phyloP scores from a whole-genome alignment of 2,329 filamentous ascomycete genomes.

The Acephala macrosclerotiorum region DNA sequence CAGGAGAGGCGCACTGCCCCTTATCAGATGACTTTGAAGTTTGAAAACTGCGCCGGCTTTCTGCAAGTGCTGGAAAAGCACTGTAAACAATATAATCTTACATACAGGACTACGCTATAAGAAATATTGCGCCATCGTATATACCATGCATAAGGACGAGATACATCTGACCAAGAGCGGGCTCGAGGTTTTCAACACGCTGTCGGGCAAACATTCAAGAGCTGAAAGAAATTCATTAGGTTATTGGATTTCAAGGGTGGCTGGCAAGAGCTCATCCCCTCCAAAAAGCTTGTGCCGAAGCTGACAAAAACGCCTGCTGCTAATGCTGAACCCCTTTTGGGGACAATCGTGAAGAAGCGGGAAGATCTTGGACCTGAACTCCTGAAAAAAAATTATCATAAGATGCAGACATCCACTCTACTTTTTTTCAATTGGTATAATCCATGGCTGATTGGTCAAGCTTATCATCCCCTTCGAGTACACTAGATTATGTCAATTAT shows the following conservation, averaged over 20 bases:
- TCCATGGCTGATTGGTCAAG: conserved; percentile 43
- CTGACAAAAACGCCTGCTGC: conserved; percentile 28
- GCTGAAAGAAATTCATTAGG: background rate
- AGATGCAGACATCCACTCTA: background rate
- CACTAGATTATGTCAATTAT: conserved; percentile 31
- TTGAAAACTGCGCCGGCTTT: background rate
- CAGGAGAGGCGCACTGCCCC: background rate
- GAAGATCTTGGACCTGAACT: background rate
- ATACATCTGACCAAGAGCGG: background rate
- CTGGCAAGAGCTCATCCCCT: background rate
- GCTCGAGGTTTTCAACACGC: background rate
- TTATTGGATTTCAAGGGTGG: background rate
- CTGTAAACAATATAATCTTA: background rate
- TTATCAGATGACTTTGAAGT: background rate
- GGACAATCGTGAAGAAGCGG: background rate
- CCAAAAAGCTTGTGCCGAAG: conserved; percentile 7
- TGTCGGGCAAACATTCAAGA: background rate
- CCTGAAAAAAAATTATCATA: background rate
- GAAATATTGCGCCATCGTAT: background rate
- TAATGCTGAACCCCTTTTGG: conserved; percentile 18
- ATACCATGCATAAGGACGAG: background rate
- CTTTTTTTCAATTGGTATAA: conserved; percentile 32
- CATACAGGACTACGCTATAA: background rate
- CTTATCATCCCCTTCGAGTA: conserved; percentile 44
- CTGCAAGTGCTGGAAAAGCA: background rate